phyloP scores from a whole-genome alignment of 306 rosid genomes.

The Trifolium subterraneum region DNA sequence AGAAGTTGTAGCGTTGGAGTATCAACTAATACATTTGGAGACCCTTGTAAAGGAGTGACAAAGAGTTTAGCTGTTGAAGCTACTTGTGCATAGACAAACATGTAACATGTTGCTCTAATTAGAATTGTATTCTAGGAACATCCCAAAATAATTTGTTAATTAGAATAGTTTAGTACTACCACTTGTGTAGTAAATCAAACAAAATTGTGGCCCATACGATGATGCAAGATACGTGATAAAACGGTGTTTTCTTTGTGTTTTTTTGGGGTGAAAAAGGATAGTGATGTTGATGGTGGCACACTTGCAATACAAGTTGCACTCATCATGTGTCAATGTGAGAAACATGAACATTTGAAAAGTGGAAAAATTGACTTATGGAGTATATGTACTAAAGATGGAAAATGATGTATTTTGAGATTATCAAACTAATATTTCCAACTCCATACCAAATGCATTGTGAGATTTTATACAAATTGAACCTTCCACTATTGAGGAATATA shows the following conservation, averaged over 20 bases:
- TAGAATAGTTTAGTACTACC: conserved; percentile 14
- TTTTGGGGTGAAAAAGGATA: conserved; percentile 17
- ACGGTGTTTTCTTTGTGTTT: background rate
- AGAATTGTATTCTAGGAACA: conserved; percentile 32
- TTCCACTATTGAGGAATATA: conserved; percentile 8
- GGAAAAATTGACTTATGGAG: background rate
- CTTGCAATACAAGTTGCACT: conserved; percentile 31
- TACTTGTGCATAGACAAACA: conserved; percentile 57
- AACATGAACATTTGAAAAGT: background rate
- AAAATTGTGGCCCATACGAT: conserved; percentile 25
- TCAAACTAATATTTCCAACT: background rate
- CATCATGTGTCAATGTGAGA: background rate
- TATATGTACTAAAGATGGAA: background rate
- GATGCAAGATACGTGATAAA: conserved; percentile 39
- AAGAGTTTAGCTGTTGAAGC: conserved; percentile 99
- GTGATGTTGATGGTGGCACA: conserved; percentile 14
- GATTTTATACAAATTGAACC: conserved; percentile 1
- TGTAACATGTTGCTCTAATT: conserved; percentile 27
- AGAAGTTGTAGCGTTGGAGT: conserved; percentile 73
- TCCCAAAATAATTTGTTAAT: background rate
- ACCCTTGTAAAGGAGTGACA: conserved; percentile 72
- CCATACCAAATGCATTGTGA: background rate
- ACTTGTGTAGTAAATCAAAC: conserved; percentile 41
- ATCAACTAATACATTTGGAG: conserved; percentile 64
- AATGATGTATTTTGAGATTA: background rate